Percentiles rank a stretch among this genome's conserved stretches.
phyloP scores from a whole-genome alignment of 352 stramenopile species.

The Globisporangium mamillatum region DNA sequence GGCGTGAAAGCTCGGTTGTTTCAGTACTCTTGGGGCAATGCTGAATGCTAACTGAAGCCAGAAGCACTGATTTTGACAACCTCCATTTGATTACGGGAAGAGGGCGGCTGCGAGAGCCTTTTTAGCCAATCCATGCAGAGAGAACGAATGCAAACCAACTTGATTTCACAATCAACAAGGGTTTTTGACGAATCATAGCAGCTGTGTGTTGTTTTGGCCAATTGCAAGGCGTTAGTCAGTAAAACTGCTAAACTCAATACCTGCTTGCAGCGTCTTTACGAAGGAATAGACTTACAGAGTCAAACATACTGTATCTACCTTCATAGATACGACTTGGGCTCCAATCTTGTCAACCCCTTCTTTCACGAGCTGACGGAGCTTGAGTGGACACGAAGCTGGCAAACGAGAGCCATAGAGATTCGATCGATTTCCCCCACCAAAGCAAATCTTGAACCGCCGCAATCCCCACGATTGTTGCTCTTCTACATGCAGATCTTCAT shows the following conservation, averaged over 20 bases:
- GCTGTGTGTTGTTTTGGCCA: neutral
- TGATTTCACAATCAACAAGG: neutral
- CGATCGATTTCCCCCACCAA: neutral
- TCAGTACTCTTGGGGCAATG: neutral
- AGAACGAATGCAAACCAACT: neutral
- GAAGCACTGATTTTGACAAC: neutral
- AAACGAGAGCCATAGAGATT: neutral
- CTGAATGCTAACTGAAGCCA: neutral
- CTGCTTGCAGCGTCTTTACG: rapidly evolving
- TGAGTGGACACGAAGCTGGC: neutral
- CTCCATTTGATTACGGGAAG: neutral
- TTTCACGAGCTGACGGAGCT: neutral
- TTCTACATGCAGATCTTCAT: neutral
- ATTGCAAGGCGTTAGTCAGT: neutral
- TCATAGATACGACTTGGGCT: neutral
- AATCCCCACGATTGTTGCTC: neutral
- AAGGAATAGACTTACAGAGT: neutral
- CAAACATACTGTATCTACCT: neutral
- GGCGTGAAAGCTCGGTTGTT: neutral
- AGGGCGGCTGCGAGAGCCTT: neutral
- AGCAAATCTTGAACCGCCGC: neutral
- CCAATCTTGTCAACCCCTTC: neutral
- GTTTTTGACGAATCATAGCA: neutral
- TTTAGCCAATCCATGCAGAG: neutral
- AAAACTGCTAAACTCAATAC: neutral